A percentile compares a stretch with the other conserved stretches of the same genome.
Evolutionary conservation across 257 asterid genomes (phyloP).

Genomic region (Przewalskia tangutica): DNA sequence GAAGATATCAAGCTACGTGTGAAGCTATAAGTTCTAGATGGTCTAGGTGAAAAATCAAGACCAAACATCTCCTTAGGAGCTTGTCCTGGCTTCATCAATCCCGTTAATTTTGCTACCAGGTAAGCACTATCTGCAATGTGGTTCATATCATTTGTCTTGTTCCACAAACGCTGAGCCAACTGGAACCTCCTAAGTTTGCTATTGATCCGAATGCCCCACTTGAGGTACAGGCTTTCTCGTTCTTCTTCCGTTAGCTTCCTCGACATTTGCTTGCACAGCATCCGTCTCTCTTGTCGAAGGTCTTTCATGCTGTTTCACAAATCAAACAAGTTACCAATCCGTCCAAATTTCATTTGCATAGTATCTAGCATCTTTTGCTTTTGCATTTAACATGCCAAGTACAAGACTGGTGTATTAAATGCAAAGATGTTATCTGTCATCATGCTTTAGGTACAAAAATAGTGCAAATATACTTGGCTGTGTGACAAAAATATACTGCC

Average conservation of each 20-base stretch:
- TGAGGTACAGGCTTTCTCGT: conserved; percentile 58
- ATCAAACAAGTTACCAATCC: background rate
- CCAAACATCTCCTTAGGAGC: conserved; percentile 86
- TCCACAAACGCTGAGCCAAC: conserved; percentile 62
- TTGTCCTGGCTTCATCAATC: conserved; percentile 45
- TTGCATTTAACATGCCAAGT: background rate
- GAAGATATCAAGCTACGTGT: conserved; percentile 51
- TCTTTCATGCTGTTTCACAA: conserved; percentile 46
- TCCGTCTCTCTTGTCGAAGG: conserved; percentile 62
- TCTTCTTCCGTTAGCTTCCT: conserved; percentile 71
- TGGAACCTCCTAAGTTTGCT: conserved; percentile 68
- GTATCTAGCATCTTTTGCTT: background rate
- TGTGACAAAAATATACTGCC: background rate
- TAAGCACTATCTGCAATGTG: conserved; percentile 69
- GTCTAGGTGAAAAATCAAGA: conserved; percentile 58
- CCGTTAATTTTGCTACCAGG: conserved; percentile 61
- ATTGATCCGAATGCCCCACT: conserved; percentile 66
- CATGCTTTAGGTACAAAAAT: background rate
- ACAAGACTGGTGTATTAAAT: background rate
- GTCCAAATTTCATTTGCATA: background rate
- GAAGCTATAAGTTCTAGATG: conserved; percentile 46
- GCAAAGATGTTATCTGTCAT: background rate
- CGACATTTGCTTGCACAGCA: conserved; percentile 60
- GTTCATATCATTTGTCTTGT: conserved; percentile 49
- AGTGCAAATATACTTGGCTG: background rate